These are phyloP conservation scores for Hanseniaspora jakobsenii DNA, from an alignment of 805 yeast genomes.

Conservation along the genomic window DNA sequence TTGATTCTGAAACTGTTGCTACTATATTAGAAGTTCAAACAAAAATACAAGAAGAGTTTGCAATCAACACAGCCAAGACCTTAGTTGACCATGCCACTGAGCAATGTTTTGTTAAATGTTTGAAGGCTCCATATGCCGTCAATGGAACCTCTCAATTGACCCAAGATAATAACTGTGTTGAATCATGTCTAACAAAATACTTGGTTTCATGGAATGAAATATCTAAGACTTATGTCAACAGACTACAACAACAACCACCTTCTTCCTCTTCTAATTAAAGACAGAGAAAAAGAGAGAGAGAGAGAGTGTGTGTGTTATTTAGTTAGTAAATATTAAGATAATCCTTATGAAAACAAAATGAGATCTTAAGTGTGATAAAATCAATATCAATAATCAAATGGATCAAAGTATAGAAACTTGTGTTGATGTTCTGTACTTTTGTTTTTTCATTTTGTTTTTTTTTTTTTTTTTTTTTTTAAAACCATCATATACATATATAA, in stretches of 20 bases:
- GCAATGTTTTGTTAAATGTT: conserved; percentile 75
- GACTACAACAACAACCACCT: conserved; percentile 51
- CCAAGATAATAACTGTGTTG: conserved; percentile 39
- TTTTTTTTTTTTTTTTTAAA: no score
- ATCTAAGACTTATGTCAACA: conserved; percentile 60
- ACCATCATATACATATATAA: no score
- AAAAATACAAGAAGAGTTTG: conserved; percentile 70
- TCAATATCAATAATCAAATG: no score
- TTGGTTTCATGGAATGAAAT: conserved; percentile 85
- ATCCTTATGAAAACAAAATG: no score
- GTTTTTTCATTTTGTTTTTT: no score
- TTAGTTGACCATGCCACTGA: conserved; percentile 74
- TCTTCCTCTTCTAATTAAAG: conserved; percentile 17
- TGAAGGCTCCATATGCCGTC: conserved; percentile 45
- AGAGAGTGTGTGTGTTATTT: no score
- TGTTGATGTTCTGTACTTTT: no score
- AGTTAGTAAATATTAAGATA: no score
- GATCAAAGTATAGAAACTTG: no score
- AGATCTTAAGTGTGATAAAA: no score
- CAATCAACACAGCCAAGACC: conserved; percentile 83
- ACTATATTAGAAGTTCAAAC: conserved; percentile 43
- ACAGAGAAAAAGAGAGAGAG: conserved; percentile 2
- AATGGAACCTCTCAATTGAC: conserved; percentile 37
- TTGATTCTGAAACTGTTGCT: conserved; percentile 19
- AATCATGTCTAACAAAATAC: conserved; percentile 72